phyloP scores from a whole-genome alignment of 1,139 yeast species.

The Taphrina pruni region DNA sequence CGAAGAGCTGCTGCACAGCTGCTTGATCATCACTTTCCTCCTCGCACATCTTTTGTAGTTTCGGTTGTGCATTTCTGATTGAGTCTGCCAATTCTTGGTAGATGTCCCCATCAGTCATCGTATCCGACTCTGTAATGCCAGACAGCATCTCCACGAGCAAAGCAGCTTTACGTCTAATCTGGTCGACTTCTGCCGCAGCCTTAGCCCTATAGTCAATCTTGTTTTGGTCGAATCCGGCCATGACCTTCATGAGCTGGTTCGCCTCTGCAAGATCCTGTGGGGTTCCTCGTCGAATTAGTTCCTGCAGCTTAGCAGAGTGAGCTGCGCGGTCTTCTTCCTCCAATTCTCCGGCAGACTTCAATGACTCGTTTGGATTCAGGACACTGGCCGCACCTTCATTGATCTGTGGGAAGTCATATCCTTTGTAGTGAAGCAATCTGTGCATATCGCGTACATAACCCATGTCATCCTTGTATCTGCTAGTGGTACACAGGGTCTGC shows the following conservation, averaged over 20 bases:
- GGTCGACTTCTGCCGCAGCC: constrained; percentile 82
- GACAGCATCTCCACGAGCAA: constrained; percentile 86
- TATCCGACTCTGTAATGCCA: constrained; percentile 62
- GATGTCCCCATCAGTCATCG: constrained; percentile 59
- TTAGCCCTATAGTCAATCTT: constrained; percentile 81
- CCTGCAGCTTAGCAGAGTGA: constrained; percentile 93
- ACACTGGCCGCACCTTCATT: constrained; percentile 92
- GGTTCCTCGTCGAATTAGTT: constrained; percentile 90
- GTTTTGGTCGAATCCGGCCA: constrained; percentile 81
- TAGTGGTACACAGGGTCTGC: constrained; percentile 89
- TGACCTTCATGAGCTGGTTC: constrained; percentile 91
- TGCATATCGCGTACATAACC: constrained; percentile 96
- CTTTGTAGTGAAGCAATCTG: constrained; percentile 80
- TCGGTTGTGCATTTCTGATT: constrained; percentile 84
- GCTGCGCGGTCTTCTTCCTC: constrained; percentile 92
- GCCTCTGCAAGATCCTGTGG: constrained; percentile 97
- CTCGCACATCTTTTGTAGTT: constrained; percentile 77
- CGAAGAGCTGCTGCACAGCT: constrained; percentile 68
- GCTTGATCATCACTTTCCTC: constrained; percentile 60
- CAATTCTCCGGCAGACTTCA: constrained; percentile 86
- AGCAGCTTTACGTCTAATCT: constrained; percentile 86
- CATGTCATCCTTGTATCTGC: constrained; percentile 87
- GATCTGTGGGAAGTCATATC: constrained; percentile 79
- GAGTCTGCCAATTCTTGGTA: constrained; percentile 77
- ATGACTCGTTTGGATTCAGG: constrained; percentile 81